Base-by-base conservation (phyloP, 805 yeast genomes). In the Ogataea parapolymorpha region DNA sequence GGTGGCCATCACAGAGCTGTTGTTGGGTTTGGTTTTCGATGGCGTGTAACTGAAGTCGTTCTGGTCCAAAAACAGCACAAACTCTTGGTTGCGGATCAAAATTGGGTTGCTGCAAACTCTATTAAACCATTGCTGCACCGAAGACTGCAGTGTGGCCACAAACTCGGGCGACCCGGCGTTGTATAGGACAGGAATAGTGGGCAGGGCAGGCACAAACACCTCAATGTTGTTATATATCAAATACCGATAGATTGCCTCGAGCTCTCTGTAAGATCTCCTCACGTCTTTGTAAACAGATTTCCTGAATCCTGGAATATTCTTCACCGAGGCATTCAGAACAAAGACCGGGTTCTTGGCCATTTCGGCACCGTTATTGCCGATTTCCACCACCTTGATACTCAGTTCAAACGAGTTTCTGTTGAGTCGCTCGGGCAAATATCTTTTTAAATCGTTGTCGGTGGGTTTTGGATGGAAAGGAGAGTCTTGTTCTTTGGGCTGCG, bases 121-220 rank as follows among this genome's bases (percentile, higher is more conserved):
- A 54, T 82, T 77, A 50, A 93, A 82, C 99, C 99, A 93, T 47
- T 71, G 76, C 61, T 91, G 98, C 65, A 90, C 73, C 35, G 75
- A 74, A 12, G 52, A 51, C 35, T 72, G 65, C 29, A 87, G 68
- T 41, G 78, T 77, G 39, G 68, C 67, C 36, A 71, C 72, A 55
- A 87, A 95, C 48, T 91, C 97, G 22, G 84, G 84, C 32, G 90
- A 85, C 39, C 85, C 85, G n/a, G 79, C 68, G 18, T 95, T 95
- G 56, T 80, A 90, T 14, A 89, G 74, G 1, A 95, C 84, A 6
- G 70, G 73, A 1, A 93, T 70, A 15, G 71, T 67, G 0, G 98
- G 97, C 30, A 93, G 68, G 5, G 95, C 80, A 0, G 98, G 97
- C 4, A 93, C 89, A 64, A 91, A 89, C 41, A 93, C 90, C 61